Evolutionary conservation across 2,329 filamentous ascomycete species (phyloP).

Genomic region (Celoporthe dispersa): DNA sequence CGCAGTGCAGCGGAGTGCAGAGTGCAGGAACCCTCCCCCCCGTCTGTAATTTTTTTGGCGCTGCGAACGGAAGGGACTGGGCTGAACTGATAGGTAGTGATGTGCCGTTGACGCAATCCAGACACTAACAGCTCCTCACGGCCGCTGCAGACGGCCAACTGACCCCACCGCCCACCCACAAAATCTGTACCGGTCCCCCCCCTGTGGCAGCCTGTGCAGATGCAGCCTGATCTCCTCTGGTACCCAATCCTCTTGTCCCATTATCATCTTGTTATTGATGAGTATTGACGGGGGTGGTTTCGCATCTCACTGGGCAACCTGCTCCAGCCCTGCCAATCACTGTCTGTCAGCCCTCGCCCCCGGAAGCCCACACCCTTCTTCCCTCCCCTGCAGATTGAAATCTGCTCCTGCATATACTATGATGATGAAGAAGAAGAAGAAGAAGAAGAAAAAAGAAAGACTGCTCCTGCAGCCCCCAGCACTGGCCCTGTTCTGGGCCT

Average conservation of each 20-base stretch:
- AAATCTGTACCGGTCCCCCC: not conserved
- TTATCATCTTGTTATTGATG: slow-evolving; percentile 9
- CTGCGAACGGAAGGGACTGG: not conserved
- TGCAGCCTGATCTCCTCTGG: slow-evolving; percentile 1
- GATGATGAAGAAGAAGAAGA: not conserved
- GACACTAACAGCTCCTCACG: slow-evolving; percentile 1
- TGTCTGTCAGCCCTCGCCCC: not conserved
- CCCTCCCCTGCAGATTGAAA: not conserved
- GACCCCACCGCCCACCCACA: not conserved
- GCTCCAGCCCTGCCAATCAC: slow-evolving; percentile 1
- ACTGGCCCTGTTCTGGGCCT: not conserved
- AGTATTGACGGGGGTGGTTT: not conserved
- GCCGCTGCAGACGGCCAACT: slow-evolving; percentile 3
- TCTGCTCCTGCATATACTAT: not conserved
- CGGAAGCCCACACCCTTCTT: not conserved
- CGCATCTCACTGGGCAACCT: slow-evolving; percentile 7
- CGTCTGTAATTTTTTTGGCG: not conserved
- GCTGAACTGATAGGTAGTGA: not conserved
- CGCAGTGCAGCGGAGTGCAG: too few relatives aligned
- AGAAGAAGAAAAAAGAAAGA: not conserved
- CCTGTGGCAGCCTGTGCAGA: not conserved
- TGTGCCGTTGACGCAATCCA: not conserved
- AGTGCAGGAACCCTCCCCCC: too few relatives aligned
- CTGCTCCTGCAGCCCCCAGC: not conserved
- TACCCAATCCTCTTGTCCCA: not conserved